Evolutionary conservation across 1,139 yeast species (phyloP).

Genomic region (Keqinozyma sinolaborantium): DNA sequence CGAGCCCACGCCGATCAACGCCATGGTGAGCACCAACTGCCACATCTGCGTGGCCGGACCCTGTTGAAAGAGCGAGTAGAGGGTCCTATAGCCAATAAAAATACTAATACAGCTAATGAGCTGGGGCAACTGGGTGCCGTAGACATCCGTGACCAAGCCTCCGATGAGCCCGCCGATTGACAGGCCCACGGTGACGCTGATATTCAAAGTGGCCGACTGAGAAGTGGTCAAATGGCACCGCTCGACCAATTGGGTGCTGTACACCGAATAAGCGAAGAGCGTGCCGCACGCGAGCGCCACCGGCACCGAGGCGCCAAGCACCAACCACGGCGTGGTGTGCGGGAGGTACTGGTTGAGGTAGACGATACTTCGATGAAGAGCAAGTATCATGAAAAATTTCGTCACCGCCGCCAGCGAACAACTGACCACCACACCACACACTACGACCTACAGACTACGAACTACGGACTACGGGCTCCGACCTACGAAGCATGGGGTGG

Average conservation of each 20-base stretch:
- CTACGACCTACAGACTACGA: no score
- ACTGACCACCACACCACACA: no score
- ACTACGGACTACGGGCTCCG: no score
- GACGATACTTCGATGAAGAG: slow-evolving; percentile 8
- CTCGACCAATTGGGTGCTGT: slow-evolving; percentile 30
- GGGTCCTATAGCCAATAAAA: slow-evolving; percentile 25
- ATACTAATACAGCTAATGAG: slow-evolving; percentile 21
- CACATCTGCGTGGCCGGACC: slow-evolving; percentile 15
- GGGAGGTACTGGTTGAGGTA: slow-evolving; percentile 21
- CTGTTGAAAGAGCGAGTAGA: slow-evolving; percentile 16
- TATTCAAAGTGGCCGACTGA: slow-evolving; percentile 26
- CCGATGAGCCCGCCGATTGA: slow-evolving; percentile 30
- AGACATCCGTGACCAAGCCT: slow-evolving; percentile 28
- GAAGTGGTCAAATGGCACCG: slow-evolving; percentile 25
- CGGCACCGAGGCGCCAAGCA: slow-evolving; percentile 22
- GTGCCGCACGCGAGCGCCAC: slow-evolving; percentile 33
- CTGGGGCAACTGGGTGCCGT: slow-evolving; percentile 34
- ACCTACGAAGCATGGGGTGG: no score
- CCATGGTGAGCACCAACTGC: slow-evolving; percentile 24
- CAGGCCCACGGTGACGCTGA: slow-evolving; percentile 28
- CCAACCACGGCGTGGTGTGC: slow-evolving; percentile 25
- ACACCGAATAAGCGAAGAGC: slow-evolving; percentile 30
- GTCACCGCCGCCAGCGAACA: no score
- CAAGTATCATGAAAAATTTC: slow-evolving; percentile 7
- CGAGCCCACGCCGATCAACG: slow-evolving; percentile 30